phyloP scores from a whole-genome alignment of 225 moss, liverwort and hornwort genomes.

The Lunularia cruciata region DNA sequence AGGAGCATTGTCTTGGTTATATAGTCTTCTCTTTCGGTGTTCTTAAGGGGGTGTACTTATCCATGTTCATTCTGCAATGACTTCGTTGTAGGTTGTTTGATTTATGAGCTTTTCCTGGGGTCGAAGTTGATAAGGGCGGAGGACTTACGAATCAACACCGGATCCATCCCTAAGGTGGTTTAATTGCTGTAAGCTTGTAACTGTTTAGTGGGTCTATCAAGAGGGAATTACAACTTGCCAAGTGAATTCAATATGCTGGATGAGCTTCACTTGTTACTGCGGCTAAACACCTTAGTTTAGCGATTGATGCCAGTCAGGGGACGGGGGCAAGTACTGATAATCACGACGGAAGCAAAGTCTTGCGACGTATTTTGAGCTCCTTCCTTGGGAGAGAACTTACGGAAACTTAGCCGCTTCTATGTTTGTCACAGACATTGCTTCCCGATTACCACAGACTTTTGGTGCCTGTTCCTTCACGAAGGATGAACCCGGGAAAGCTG shows the following conservation, averaged over 20 bases:
- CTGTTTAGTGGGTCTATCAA: background rate
- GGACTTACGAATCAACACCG: slow-evolving; percentile 74
- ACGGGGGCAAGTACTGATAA: no score
- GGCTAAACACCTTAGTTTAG: no score
- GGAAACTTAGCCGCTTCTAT: background rate
- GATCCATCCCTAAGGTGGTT: slow-evolving; percentile 81
- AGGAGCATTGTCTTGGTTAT: background rate
- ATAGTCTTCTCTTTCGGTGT: no score
- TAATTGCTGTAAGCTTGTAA: slow-evolving; percentile 33
- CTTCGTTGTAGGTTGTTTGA: slow-evolving; percentile 72
- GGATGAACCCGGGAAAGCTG: slow-evolving; percentile 79
- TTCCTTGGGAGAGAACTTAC: background rate
- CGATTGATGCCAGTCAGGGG: slow-evolving; percentile 14
- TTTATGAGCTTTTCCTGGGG: slow-evolving; percentile 72
- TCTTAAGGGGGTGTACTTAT: no score
- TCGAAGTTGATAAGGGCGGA: slow-evolving; percentile 75
- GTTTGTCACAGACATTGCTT: slow-evolving; percentile 62
- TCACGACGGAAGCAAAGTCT: no score
- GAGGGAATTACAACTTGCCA: no score
- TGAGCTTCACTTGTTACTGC: no score
- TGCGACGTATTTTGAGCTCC: no score
- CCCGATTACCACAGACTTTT: slow-evolving; percentile 85
- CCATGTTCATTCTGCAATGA: no score
- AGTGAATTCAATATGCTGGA: no score
- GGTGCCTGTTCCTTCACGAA: slow-evolving; percentile 66